Conservation (phyloP, 441 rosid species). For the Euphorbia schlechtendalii region DNA sequence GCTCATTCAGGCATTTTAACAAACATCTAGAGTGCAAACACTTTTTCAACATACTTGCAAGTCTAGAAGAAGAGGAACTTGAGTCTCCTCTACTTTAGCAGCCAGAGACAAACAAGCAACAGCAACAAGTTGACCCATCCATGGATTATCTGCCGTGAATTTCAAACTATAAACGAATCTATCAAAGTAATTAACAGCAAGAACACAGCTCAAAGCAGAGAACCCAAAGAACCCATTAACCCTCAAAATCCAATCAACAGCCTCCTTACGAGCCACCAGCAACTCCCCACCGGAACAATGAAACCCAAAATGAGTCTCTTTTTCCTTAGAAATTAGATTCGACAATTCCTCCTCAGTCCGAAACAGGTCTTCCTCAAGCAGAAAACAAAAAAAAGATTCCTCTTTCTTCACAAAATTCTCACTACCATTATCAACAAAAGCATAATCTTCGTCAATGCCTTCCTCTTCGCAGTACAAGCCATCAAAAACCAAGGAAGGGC, state of each 20-base stretch:
- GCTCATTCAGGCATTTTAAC: slow-evolving; percentile 26
- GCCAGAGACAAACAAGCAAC: slow-evolving; percentile 68
- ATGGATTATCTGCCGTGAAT: slow-evolving; percentile 44
- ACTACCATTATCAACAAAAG: slow-evolving; percentile 18
- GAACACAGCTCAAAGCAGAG: slow-evolving; percentile 48
- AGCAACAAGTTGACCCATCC: slow-evolving; percentile 70
- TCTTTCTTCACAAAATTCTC: slow-evolving; percentile 14
- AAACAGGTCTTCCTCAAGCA: slow-evolving; percentile 37
- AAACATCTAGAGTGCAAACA: slow-evolving; percentile 21
- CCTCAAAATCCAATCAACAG: slow-evolving; percentile 53
- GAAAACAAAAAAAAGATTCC: slow-evolving; percentile 21
- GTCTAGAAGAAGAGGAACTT: slow-evolving; percentile 55
- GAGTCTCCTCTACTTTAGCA: slow-evolving; percentile 70
- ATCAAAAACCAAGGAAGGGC: slow-evolving; percentile 37
- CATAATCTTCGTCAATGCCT: slow-evolving; percentile 37
- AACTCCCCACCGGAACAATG: slow-evolving; percentile 23
- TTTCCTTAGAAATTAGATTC: slow-evolving; percentile 43
- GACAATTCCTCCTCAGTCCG: slow-evolving; percentile 56
- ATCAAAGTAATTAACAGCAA: slow-evolving; percentile 61
- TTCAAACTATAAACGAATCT: slow-evolving; percentile 45
- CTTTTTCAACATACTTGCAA: slow-evolving; percentile 41
- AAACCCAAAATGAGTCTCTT: slow-evolving; percentile 25
- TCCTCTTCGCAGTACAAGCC: slow-evolving; percentile 74
- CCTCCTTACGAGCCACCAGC: slow-evolving; percentile 36
- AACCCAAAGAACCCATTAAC: slow-evolving; percentile 43